Conservation (phyloP, 768 basidiomycete species). For the Paxillus rubicundulus region DNA sequence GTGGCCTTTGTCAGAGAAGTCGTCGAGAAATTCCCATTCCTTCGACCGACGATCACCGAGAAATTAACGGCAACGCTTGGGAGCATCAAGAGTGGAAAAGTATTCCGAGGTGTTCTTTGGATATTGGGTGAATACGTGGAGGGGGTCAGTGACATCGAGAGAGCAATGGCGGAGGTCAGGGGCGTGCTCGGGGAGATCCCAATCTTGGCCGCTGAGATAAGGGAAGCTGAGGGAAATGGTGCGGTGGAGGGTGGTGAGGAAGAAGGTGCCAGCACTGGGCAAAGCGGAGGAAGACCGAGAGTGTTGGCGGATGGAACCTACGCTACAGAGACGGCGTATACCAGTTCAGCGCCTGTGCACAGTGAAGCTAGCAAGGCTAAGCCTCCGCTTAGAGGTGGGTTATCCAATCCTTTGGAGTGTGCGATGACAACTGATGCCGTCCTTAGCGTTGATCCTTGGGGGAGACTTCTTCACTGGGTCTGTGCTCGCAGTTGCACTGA, state of each 20-base stretch:
- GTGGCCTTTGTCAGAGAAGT: constrained; percentile 35
- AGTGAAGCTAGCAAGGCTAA: constrained; percentile 87
- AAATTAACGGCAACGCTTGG: constrained; percentile 78
- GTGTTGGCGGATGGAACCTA: constrained; percentile 97
- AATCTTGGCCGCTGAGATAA: constrained; percentile 88
- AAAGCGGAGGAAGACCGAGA: constrained; percentile 55
- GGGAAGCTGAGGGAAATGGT: constrained; percentile 59
- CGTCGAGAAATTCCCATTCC: constrained; percentile 95
- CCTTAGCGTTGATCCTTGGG: constrained; percentile 75
- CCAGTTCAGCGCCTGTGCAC: constrained; percentile 54
- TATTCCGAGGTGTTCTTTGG: constrained; percentile 98
- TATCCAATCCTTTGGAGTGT: neutral
- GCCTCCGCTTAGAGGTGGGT: constrained; percentile 81
- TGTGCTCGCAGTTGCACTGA: constrained; percentile 84
- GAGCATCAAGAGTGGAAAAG: constrained; percentile 94
- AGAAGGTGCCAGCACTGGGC: constrained; percentile 33
- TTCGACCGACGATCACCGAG: constrained; percentile 79
- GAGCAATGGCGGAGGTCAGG: constrained; percentile 73
- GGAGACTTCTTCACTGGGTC: constrained; percentile 98
- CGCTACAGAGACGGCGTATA: constrained; percentile 93
- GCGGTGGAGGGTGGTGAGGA: constrained; percentile 48
- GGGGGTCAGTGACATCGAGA: constrained; percentile 44
- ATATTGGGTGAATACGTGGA: constrained; percentile 95
- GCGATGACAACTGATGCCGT: neutral
- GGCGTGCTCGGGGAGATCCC: constrained; percentile 95